phyloP scores from a whole-genome alignment of 805 yeast genomes.

The Yarrowia sp. region DNA sequence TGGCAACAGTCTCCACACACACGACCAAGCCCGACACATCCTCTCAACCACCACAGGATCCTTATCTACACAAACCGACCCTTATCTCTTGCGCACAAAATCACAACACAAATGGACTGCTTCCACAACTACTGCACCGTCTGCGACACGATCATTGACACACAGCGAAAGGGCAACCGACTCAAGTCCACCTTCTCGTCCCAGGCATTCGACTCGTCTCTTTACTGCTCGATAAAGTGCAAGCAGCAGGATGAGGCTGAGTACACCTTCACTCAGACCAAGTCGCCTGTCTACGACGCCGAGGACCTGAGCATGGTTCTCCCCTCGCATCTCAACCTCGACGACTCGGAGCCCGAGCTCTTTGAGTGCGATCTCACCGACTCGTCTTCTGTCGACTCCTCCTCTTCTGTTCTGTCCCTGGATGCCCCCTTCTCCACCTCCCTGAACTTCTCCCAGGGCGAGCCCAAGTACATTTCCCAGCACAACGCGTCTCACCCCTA shows the following conservation, averaged over 20 bases:
- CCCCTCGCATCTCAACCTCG: constrained; percentile 15
- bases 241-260: constrained; percentile 32
- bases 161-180: constrained; percentile 26
- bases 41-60: neutral
- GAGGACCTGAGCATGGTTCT: constrained; percentile 26
- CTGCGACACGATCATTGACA: constrained; percentile 39
- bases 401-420: constrained; percentile 4
- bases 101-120: constrained; percentile 26
- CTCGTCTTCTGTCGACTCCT: constrained; percentile 21
- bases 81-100: too few species aligned
- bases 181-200: constrained; percentile 23
- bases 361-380: constrained; percentile 26
- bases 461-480: constrained; percentile 19
- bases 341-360: constrained; percentile 26
- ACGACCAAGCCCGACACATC: neutral
- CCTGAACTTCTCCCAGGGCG: constrained; percentile 13
- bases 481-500: constrained; percentile 18
- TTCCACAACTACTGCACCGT: constrained; percentile 40
- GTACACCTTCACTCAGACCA: constrained; percentile 17
- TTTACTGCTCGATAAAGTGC: constrained; percentile 41
- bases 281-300: constrained; percentile 24
- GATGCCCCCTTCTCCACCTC: constrained; percentile 21
- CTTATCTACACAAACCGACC: neutral
- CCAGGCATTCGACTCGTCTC: constrained; percentile 29
- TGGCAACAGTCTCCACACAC: neutral